phyloP scores from a whole-genome alignment of 2,329 filamentous ascomycete genomes.

The Alternaria longipes region DNA sequence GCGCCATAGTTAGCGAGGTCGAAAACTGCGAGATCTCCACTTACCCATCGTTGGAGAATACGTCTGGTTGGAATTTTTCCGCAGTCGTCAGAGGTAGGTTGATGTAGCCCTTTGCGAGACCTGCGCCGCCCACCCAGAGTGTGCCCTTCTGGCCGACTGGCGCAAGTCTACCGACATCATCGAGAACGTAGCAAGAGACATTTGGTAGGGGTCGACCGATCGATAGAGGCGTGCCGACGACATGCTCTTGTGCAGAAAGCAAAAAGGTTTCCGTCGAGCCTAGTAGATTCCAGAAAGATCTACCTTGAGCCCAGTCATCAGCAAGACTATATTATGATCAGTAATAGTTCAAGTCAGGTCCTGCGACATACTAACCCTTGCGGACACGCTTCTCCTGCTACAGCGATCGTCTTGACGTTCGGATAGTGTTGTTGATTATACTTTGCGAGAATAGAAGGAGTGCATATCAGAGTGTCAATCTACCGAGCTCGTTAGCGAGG shows the following conservation, averaged over 20 bases:
- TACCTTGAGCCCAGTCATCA: conserved; percentile 63
- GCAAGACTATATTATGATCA: conserved; percentile 54
- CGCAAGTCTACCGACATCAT: conserved; percentile 58
- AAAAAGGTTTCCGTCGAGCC: conserved; percentile 69
- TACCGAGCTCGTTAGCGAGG: conserved; percentile 30
- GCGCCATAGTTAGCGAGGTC: neutral
- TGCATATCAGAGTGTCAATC: conserved; percentile 65
- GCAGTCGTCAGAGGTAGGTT: conserved; percentile 62
- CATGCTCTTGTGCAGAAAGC: conserved; percentile 64
- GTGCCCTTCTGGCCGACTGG: conserved; percentile 59
- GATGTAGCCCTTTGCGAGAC: conserved; percentile 66
- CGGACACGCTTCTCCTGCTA: conserved; percentile 64
- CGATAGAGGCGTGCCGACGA: conserved; percentile 57
- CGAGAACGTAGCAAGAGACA: conserved; percentile 65
- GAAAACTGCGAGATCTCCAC: neutral
- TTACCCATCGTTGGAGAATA: conserved; percentile 63
- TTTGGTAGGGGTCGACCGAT: conserved; percentile 67
- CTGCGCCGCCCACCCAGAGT: conserved; percentile 67
- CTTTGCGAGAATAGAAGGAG: conserved; percentile 64
- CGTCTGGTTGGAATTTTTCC: conserved; percentile 61
- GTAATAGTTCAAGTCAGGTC: neutral
- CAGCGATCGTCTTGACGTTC: conserved; percentile 63
- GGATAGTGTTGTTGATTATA: conserved; percentile 59
- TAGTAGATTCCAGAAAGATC: conserved; percentile 61
- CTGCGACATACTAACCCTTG: conserved; percentile 49